phyloP scores from a whole-genome alignment of 495 filamentous ascomycete species.

The Gamarada debralockiae region DNA sequence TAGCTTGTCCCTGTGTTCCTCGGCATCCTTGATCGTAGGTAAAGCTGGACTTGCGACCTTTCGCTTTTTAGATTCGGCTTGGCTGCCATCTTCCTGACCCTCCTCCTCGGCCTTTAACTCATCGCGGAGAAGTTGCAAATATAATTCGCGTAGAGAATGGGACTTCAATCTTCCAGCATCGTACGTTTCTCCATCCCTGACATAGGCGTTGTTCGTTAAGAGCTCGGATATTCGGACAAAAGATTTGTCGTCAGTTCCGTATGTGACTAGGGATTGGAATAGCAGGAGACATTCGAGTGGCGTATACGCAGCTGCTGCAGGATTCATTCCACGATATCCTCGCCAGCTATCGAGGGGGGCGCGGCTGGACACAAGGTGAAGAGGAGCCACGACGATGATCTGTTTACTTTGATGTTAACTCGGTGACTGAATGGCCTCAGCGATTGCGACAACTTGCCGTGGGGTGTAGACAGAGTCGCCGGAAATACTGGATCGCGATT shows the following conservation, averaged over 20 bases:
- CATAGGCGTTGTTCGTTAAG: constrained; percentile 63
- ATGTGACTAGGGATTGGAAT: constrained; percentile 74
- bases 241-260: constrained; percentile 57
- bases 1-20: constrained; percentile 61
- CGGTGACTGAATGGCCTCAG: background rate
- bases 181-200: constrained; percentile 64
- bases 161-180: constrained; percentile 70
- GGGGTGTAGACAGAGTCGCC: background rate
- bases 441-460: background rate
- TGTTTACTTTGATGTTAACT: background rate
- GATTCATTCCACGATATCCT: constrained; percentile 53
- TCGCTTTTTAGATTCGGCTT: constrained; percentile 56
- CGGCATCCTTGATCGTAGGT: constrained; percentile 58
- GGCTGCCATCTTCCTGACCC: constrained; percentile 28
- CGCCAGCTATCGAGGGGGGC: constrained; percentile 53
- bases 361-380: constrained; percentile 25
- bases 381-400: constrained; percentile 24
- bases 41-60: constrained; percentile 65
- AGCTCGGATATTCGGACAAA: constrained; percentile 72
- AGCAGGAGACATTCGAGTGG: constrained; percentile 85
- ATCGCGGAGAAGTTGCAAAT: constrained; percentile 70
- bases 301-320: constrained; percentile 55
- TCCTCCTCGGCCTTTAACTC: constrained; percentile 48
- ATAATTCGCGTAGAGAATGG: constrained; percentile 74
- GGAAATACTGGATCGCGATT: constrained; percentile 3